Conservation (phyloP, 2,329 filamentous ascomycete species). For the Phyllosticta citribraziliensis region DNA sequence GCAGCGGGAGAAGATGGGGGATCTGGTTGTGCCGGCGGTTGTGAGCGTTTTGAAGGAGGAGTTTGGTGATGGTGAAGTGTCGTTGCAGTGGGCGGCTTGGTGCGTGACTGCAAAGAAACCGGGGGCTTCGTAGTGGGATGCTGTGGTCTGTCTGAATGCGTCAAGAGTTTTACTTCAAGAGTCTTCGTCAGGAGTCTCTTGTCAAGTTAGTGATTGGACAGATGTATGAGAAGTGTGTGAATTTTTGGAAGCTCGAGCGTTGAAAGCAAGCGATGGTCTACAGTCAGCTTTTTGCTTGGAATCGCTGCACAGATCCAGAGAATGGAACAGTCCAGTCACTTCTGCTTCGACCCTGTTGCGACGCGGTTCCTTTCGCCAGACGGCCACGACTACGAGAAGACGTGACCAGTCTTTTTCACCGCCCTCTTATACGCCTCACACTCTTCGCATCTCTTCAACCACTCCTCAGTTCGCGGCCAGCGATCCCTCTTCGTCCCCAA, state of each 20-base stretch:
- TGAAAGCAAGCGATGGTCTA: too few relatives aligned
- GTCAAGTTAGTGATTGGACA: too few relatives aligned
- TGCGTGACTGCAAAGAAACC: neutral
- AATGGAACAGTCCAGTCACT: too few relatives aligned
- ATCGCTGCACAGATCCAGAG: too few relatives aligned
- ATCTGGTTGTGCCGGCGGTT: neutral
- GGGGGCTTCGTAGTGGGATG: neutral
- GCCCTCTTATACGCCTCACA: conserved; percentile 28
- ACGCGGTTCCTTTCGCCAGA: too few relatives aligned
- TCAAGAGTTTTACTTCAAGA: too few relatives aligned
- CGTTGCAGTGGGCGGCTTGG: conserved; percentile 1
- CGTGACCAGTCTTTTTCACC: conserved; percentile 32
- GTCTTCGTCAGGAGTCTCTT: too few relatives aligned
- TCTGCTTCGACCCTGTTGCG: too few relatives aligned
- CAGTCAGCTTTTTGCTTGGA: too few relatives aligned
- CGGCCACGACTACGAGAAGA: neutral
- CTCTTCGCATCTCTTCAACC: conserved; percentile 28
- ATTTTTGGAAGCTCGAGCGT: too few relatives aligned
- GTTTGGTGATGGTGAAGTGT: conserved; percentile 1
- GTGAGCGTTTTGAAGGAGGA: neutral
- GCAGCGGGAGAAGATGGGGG: conserved; percentile 4
- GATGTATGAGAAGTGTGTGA: too few relatives aligned
- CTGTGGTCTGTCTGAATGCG: too few relatives aligned
- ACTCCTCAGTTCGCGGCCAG: conserved; percentile 25
- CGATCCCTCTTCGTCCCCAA: conserved; percentile 28